Conservation (phyloP, 73 alveolate species). For the Tetrahymena thermophila region DNA sequence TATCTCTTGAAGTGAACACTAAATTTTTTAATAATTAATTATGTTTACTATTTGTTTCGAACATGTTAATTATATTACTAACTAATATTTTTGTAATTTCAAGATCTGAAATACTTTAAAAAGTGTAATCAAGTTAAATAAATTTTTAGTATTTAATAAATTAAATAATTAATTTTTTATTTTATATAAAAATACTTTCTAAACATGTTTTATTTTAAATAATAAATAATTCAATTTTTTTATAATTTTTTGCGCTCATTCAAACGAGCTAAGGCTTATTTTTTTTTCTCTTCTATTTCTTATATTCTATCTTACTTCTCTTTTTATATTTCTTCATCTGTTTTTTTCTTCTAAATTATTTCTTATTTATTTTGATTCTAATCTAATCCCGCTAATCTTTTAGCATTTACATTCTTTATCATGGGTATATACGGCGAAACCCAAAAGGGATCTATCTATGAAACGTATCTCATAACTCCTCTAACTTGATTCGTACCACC, state of each 20-base stretch:
- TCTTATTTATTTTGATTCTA: not conserved
- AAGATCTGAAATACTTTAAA: too few relatives aligned
- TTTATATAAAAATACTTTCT: not conserved
- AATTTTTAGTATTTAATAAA: too few relatives aligned
- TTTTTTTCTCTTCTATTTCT: not conserved
- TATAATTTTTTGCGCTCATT: not conserved
- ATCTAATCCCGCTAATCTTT: not conserved
- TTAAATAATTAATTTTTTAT: too few relatives aligned
- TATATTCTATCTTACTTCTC: not conserved
- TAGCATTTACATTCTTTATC: conserved; percentile 7
- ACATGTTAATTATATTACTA: too few relatives aligned
- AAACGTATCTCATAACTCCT: conserved; percentile 33
- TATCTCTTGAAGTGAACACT: too few relatives aligned
- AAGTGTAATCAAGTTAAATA: too few relatives aligned
- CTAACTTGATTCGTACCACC: conserved; percentile 34
- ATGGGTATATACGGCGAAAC: conserved; percentile 12
- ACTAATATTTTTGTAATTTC: too few relatives aligned
- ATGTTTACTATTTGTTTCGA: too few relatives aligned
- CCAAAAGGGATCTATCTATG: conserved; percentile 21
- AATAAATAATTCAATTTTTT: not conserved
- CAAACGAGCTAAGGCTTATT: not conserved
- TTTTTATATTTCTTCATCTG: not conserved
- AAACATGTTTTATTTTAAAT: not conserved
- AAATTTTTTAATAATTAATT: too few relatives aligned
- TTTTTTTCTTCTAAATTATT: not conserved